phyloP scores from a whole-genome alignment of 2,329 filamentous ascomycete genomes.

The Huntiella decipiens region DNA sequence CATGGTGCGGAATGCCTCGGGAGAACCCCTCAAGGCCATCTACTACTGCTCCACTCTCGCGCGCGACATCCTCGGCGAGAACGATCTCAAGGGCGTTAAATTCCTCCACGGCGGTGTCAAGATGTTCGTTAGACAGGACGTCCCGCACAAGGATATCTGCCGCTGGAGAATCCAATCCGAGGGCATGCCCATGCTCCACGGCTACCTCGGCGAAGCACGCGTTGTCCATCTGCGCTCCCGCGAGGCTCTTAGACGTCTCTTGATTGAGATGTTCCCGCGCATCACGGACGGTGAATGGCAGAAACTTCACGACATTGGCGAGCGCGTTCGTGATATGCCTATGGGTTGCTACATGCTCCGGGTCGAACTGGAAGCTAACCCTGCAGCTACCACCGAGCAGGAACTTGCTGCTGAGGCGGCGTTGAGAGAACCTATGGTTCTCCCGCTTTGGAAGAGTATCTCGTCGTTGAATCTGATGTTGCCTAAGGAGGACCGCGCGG shows the following conservation, averaged over 20 bases:
- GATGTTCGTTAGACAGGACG: conserved; percentile 98
- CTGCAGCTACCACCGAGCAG: conserved; percentile 14
- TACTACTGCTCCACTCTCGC: conserved; percentile 85
- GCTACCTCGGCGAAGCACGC: conserved; percentile 65
- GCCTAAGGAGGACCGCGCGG: conserved; percentile 85
- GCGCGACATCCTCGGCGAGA: conserved; percentile 66
- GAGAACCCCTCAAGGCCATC: conserved; percentile 78
- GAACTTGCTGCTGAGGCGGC: conserved; percentile 18
- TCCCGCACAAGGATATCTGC: conserved; percentile 69
- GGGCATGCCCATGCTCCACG: conserved; percentile 75
- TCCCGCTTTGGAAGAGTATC: conserved; percentile 87
- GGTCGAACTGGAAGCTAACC: conserved; percentile 53
- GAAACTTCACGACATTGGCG: conserved; percentile 70
- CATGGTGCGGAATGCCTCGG: conserved; percentile 85
- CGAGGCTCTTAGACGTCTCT: conserved; percentile 60
- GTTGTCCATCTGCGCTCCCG: conserved; percentile 58
- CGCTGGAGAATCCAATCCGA: conserved; percentile 92
- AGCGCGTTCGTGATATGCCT: conserved; percentile 55
- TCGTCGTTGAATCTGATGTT: conserved; percentile 92
- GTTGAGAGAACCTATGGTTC: conserved; percentile 59
- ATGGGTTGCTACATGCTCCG: conserved; percentile 88
- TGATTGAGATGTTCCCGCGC: conserved; percentile 94
- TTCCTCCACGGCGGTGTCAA: conserved; percentile 95
- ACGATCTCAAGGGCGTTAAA: conserved; percentile 80
- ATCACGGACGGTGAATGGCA: conserved; percentile 57